Percentiles rank a stretch among this genome's conserved stretches.
Conservation (phyloP, 805 yeast genomes). For the Danielia oregonensis region DNA sequence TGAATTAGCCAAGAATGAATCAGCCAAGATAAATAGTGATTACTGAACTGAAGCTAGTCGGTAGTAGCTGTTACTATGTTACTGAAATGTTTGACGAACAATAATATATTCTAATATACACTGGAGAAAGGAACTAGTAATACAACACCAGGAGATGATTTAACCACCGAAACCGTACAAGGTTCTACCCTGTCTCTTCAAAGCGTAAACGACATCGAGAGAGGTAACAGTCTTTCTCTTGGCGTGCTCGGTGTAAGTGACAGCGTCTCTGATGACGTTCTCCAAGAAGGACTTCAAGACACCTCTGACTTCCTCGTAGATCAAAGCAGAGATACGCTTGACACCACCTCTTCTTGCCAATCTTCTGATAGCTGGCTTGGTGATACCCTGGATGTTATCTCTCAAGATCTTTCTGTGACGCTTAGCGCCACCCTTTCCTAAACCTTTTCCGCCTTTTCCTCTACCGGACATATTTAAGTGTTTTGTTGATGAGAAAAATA, state of each 20-base stretch:
- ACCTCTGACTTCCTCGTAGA: conserved; percentile 98
- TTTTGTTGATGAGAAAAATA: conserved; percentile 12
- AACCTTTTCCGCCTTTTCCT: conserved; percentile 99
- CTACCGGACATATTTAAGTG: conserved; percentile 84
- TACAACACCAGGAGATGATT: conserved; percentile 13
- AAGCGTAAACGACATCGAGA: conserved; percentile 96
- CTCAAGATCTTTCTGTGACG: conserved; percentile 99
- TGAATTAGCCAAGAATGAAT: too few species aligned
- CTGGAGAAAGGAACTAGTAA: conserved; percentile 19
- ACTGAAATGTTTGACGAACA: too few species aligned
- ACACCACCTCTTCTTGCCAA: conserved; percentile 99
- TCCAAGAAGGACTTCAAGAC: conserved; percentile 94
- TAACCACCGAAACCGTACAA: conserved; percentile 99
- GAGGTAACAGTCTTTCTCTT: conserved; percentile 99
- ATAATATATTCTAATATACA: conserved; percentile 21
- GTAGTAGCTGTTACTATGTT: too few species aligned
- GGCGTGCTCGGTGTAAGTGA: conserved; percentile 99
- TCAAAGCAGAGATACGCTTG: conserved; percentile 98
- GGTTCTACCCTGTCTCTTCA: conserved; percentile 99
- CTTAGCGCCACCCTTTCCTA: conserved; percentile 99
- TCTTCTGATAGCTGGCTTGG: conserved; percentile 99
- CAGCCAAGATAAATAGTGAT: too few species aligned
- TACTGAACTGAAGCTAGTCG: too few species aligned
- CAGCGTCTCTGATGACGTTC: conserved; percentile 98
- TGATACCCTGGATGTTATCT: conserved; percentile 99